phyloP scores from a whole-genome alignment of 768 basidiomycete species.

The Suillus alpinus region DNA sequence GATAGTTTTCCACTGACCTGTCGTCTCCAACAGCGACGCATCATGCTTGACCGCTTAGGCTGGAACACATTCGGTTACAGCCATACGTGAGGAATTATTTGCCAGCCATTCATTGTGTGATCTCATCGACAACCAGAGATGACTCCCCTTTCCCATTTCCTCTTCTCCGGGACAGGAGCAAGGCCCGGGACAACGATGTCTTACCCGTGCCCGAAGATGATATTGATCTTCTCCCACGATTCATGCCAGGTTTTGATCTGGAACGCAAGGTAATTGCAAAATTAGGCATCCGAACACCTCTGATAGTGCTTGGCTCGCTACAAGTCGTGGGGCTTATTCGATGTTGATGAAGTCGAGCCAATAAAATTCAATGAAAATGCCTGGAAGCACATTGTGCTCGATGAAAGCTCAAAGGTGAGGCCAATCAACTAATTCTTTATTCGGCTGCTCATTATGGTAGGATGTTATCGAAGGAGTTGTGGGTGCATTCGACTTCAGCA shows the following conservation, averaged over 20 bases:
- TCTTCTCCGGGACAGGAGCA: neutral
- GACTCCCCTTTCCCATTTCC: neutral
- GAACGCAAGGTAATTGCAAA: neutral
- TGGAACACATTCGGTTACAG: neutral
- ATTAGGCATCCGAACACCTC: neutral
- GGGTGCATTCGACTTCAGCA: neutral
- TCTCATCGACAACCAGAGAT: neutral
- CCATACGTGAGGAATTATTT: neutral
- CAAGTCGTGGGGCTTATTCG: neutral
- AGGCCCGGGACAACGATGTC: neutral
- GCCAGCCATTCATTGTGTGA: neutral
- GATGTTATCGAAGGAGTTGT: neutral
- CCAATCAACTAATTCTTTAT: neutral
- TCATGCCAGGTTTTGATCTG: constrained; percentile 2
- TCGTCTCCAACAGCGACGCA: neutral
- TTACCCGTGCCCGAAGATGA: neutral
- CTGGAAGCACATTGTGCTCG: constrained; percentile 5
- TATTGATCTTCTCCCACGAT: neutral
- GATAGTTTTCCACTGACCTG: neutral
- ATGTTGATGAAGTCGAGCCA: neutral
- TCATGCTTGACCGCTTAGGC: constrained; percentile 3
- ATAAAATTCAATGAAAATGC: constrained; percentile 5
- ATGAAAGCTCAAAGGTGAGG: neutral
- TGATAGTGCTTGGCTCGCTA: neutral
- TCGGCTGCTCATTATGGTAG: neutral